Percentiles rank a stretch among this genome's conserved stretches.
These are phyloP conservation scores for Pseudocohnilembus persalinus DNA, from an alignment of 169 alveolate genomes.

Conservation along the genomic window DNA sequence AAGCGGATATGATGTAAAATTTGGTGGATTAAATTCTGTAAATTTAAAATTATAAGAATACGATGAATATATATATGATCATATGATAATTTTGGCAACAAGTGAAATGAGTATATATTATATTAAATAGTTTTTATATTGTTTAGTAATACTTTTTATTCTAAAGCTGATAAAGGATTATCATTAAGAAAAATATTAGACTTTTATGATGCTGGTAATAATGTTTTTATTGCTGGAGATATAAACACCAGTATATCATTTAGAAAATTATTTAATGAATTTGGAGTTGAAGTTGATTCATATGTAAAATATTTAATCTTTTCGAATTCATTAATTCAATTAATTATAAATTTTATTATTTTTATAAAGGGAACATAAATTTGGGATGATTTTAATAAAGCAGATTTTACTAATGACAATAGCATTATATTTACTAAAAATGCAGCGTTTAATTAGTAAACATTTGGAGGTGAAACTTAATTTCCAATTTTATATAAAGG, in stretches of 20 bases:
- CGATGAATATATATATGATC: constrained; percentile 48
- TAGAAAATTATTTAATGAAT: constrained; percentile 29
- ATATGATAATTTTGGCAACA: constrained; percentile 27
- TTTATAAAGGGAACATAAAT: neutral
- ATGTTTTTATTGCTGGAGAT: constrained; percentile 37
- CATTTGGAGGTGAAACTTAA: neutral
- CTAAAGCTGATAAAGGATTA: constrained; percentile 23
- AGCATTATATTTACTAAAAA: neutral
- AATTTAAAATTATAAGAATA: constrained; percentile 26
- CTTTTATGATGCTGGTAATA: constrained; percentile 43
- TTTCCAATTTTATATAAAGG: neutral
- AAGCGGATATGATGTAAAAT: constrained; percentile 25
- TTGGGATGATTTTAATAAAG: neutral
- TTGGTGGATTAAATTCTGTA: constrained; percentile 16
- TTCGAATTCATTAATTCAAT: neutral
- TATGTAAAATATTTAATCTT: neutral
- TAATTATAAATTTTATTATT: too few relatives aligned
- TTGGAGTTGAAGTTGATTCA: constrained; percentile 41
- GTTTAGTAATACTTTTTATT: neutral
- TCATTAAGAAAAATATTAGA: constrained; percentile 25
- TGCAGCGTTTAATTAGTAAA: neutral
- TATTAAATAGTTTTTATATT: neutral
- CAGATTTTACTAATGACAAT: neutral
- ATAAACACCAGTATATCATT: constrained; percentile 23
- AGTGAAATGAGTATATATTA: neutral